A percentile compares a stretch with the other conserved stretches of the same genome.
These are phyloP conservation scores for Gaillardinia entomophila DNA, from an alignment of 805 yeast species.

Conservation along the genomic window DNA sequence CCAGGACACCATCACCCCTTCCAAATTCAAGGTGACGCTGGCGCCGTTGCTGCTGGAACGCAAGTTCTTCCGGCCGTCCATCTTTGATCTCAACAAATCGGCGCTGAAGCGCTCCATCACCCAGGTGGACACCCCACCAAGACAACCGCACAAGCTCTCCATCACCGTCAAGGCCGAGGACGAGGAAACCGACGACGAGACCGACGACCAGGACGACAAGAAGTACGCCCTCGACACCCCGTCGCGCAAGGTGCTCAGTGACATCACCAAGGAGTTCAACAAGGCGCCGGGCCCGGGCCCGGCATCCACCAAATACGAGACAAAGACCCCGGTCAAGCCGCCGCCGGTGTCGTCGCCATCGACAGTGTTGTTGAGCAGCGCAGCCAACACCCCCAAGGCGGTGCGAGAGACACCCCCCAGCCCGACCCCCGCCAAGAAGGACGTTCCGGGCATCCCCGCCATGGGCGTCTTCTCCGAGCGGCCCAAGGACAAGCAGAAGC, in stretches of 20 bases:
- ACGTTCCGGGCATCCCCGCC: background rate
- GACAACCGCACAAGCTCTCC: constrained; percentile 26
- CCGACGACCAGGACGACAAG: constrained; percentile 12
- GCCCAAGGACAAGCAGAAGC: constrained; percentile 17
- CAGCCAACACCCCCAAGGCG: constrained; percentile 9
- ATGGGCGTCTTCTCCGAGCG: constrained; percentile 1
- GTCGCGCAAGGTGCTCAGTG: constrained; percentile 21
- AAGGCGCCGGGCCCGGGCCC: too few species aligned
- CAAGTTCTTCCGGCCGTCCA: constrained; percentile 9
- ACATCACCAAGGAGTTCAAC: constrained; percentile 17
- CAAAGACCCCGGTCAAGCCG: constrained; percentile 17
- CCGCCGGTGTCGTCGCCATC: constrained; percentile 34
- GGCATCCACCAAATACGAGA: too few species aligned
- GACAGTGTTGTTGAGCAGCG: constrained; percentile 35
- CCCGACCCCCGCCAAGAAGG: background rate
- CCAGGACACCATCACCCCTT: constrained; percentile 35
- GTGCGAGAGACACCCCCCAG: constrained; percentile 2
- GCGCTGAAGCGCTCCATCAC: constrained; percentile 30
- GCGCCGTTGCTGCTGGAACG: constrained; percentile 5
- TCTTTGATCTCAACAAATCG: constrained; percentile 14
- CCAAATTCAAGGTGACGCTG: constrained; percentile 23
- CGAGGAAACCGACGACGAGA: constrained; percentile 8
- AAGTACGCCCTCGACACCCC: constrained; percentile 25
- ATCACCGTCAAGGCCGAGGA: constrained; percentile 13
- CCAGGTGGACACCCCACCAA: constrained; percentile 32